Evolutionary conservation across 352 stramenopile genomes (phyloP).

Genomic region (Globisporangium abappressorium): DNA sequence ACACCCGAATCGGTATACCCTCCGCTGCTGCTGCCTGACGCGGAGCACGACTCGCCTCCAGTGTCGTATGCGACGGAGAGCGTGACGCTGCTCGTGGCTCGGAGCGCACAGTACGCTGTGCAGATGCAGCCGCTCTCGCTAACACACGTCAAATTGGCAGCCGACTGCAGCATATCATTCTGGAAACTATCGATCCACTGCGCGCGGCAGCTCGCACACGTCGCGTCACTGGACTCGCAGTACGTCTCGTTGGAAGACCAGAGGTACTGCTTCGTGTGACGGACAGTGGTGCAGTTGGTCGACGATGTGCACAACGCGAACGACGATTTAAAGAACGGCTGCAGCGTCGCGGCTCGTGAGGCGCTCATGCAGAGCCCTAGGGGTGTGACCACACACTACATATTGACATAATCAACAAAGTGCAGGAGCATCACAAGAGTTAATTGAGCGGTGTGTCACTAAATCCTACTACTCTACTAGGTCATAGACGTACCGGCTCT

Average conservation of each 20-base stretch:
- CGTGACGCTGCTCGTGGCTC: neutral
- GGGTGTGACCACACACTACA: neutral
- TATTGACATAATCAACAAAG: neutral
- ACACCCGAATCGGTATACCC: neutral
- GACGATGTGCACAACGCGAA: neutral
- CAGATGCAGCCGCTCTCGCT: neutral
- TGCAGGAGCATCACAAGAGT: neutral
- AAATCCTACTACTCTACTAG: too few species aligned
- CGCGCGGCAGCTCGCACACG: neutral
- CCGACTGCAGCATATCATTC: neutral
- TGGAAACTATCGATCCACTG: neutral
- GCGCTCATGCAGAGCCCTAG: neutral
- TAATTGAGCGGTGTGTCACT: too few species aligned
- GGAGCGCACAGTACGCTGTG: neutral
- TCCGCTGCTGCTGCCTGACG: neutral
- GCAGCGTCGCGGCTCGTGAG: neutral
- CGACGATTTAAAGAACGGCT: neutral
- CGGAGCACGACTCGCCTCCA: neutral
- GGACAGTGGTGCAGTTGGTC: neutral
- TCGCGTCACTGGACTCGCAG: neutral
- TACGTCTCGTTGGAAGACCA: neutral
- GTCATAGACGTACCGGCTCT: neutral
- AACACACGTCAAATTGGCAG: neutral
- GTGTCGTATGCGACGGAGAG: neutral
- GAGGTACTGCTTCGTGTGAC: neutral